These are phyloP conservation scores for Dothideomycetes sp. DNA, from an alignment of 2,329 filamentous ascomycete species.

Conservation along the genomic window DNA sequence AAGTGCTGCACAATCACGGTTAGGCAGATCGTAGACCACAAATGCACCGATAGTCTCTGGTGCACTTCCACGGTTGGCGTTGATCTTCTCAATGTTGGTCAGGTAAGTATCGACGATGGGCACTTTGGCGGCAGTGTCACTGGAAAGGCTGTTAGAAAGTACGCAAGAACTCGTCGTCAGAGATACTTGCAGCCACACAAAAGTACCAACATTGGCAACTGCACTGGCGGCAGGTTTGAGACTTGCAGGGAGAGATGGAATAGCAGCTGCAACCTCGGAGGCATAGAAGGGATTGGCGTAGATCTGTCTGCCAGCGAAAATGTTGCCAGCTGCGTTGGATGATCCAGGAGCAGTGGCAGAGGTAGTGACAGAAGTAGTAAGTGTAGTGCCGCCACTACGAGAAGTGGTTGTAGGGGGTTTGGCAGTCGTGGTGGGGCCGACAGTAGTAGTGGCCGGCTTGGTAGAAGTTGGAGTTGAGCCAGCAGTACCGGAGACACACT, in stretches of 20 bases:
- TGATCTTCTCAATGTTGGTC: constrained; percentile 38
- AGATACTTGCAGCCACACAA: constrained; percentile 7
- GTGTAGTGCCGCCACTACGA: constrained; percentile 1
- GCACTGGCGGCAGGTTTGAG: constrained; percentile 1
- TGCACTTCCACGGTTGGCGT: constrained; percentile 37
- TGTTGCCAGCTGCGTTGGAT: constrained; percentile 37
- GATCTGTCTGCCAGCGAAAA: constrained; percentile 41
- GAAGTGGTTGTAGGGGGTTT: constrained; percentile 10
- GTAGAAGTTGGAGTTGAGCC: constrained; percentile 20
- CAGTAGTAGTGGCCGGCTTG: constrained; percentile 15
- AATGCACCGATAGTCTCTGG: constrained; percentile 41
- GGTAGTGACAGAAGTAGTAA: neutral
- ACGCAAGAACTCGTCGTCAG: constrained; percentile 18
- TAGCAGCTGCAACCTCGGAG: constrained; percentile 7
- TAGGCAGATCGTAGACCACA: constrained; percentile 56
- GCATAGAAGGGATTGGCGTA: constrained; percentile 47
- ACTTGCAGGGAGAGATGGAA: constrained; percentile 21
- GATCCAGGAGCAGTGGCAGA: constrained; percentile 22
- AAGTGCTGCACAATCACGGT: constrained; percentile 54
- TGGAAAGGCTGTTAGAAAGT: constrained; percentile 25
- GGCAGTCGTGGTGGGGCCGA: constrained; percentile 14
- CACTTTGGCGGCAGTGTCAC: constrained; percentile 31
- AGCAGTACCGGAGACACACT: constrained; percentile 19
- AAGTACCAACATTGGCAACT: constrained; percentile 8
- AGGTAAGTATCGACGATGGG: constrained; percentile 38